Conservation (phyloP, 495 filamentous ascomycete species). For the Hypomontagnella monticulosa region DNA sequence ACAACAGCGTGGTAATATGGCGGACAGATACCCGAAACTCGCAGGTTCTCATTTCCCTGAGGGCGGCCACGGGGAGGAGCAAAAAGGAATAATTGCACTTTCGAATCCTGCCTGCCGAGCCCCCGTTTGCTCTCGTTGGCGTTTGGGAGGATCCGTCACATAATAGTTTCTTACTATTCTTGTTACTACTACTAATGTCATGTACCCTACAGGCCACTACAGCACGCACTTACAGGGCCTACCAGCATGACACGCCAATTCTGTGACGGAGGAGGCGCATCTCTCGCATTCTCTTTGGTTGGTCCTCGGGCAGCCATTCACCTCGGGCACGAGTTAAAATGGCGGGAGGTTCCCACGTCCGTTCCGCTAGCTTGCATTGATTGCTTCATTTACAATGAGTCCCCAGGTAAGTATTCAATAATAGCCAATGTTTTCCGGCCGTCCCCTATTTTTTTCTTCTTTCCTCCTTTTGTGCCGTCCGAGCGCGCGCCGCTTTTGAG, state of each 20-base stretch:
- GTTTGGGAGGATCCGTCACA: constrained; percentile 22
- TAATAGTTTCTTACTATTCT: constrained; percentile 35
- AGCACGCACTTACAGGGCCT: neutral
- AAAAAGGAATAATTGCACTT: constrained; percentile 27
- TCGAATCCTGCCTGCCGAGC: constrained; percentile 30
- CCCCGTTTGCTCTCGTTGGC: constrained; percentile 8
- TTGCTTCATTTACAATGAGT: constrained; percentile 32
- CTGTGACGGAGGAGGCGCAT: constrained; percentile 35
- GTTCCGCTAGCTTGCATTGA: constrained; percentile 39
- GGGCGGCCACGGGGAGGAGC: neutral
- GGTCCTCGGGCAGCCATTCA: constrained; percentile 36
- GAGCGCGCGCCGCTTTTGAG: constrained; percentile 18
- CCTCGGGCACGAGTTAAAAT: constrained; percentile 39
- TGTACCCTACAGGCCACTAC: neutral
- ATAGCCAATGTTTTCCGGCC: constrained; percentile 24
- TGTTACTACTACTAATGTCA: neutral
- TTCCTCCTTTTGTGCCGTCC: constrained; percentile 27
- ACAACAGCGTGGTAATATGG: constrained; percentile 15
- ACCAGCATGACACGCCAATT: constrained; percentile 25
- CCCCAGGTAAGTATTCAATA: constrained; percentile 21
- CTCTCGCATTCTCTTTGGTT: constrained; percentile 20
- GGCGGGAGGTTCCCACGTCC: constrained; percentile 26
- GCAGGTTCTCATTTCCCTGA: constrained; percentile 11
- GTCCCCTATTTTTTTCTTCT: constrained; percentile 11
- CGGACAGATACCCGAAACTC: constrained; percentile 34